Base-by-base conservation (phyloP, 768 basidiomycete genomes). In the Flagelloscypha sp. region DNA sequence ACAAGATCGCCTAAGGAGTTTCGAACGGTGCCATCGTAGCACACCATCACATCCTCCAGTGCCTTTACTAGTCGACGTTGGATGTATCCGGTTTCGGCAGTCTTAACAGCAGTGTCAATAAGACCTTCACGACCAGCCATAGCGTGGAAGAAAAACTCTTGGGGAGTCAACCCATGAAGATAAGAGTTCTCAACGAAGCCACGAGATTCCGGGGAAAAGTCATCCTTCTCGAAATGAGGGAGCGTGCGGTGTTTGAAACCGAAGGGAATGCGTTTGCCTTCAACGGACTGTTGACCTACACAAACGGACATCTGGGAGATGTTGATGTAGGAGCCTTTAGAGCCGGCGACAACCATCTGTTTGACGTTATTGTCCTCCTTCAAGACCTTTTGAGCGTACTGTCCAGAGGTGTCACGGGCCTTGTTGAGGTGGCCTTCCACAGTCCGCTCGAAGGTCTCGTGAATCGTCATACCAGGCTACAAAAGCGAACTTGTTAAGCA, bases 361-460 rank as follows among this genome's bases (percentile, higher is more conserved):
- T 98, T 99, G 66, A 98, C 93, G 49, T 98, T 97, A 70, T 99
- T 98, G 63, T 95, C 93, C 57, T 89, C 88, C 71, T 98, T 98
- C 72, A 98, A 68, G 54, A 83, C 83, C 63, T 90, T 84, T 63
- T 98, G 90, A n/a, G 93, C 94, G 29, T 82, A 86, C 55, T 90
- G 89, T 67, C 95, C 95, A 19, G 90, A 90, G 30, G 76, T 74
- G 53, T 98, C 95, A 70, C 93, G 90, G 46, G 94, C 95, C 58
- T 82, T 66, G 56, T 99, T 97, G 49, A 99, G 74, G 55, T 89
- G 78, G 18, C 78, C 78, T 51, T 95, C 88, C 33, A 97, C 90
- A 49, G 74, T 67, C 53, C 84, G 88, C 64, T 99, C 94, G 63
- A 98, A 93, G 0, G 93, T 93, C 62, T 99, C 95, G 53, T 93